These are phyloP conservation scores for Lactifluus piperatus DNA, from an alignment of 768 basidiomycete species.

Conservation along the genomic window DNA sequence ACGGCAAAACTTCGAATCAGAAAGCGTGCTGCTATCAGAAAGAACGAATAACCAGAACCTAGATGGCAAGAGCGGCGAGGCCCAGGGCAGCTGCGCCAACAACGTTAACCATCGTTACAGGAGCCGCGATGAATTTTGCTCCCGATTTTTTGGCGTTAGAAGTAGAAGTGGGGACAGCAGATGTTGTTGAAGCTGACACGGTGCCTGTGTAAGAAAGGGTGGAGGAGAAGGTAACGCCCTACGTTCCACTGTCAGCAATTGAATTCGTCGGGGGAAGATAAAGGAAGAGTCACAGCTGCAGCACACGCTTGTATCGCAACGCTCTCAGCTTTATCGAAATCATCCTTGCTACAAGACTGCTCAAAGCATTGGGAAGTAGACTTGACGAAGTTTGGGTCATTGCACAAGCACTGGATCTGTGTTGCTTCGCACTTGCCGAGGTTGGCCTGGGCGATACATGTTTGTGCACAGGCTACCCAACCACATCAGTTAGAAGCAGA, in stretches of 20 bases:
- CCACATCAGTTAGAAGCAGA: not conserved
- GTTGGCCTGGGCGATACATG: constrained; percentile 40
- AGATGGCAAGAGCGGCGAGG: constrained; percentile 13
- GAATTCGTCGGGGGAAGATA: not conserved
- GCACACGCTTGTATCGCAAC: constrained; percentile 38
- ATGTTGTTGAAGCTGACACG: not conserved
- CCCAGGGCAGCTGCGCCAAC: constrained; percentile 14
- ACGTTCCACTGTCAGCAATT: not conserved
- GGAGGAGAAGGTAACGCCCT: constrained; percentile 19
- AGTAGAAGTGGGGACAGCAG: not conserved
- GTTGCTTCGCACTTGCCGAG: not conserved
- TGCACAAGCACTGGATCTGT: constrained; percentile 43
- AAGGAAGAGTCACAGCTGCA: constrained; percentile 33
- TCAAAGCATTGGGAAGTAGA: constrained; percentile 42
- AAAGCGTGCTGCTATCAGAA: not conserved
- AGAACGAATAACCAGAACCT: not conserved
- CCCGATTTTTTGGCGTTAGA: not conserved
- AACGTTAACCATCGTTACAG: constrained; percentile 2
- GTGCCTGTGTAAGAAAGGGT: not conserved
- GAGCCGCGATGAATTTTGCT: not conserved
- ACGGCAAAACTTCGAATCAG: not conserved
- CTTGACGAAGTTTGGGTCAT: constrained; percentile 35
- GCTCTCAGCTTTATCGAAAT: constrained; percentile 36
- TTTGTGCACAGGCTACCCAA: constrained; percentile 39
- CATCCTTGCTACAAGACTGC: constrained; percentile 36